Evolutionary conservation across 1,139 yeast genomes (phyloP), one percentile per base, ranked within the genome.

Genomic region (Geotrichum bryndzae): DNA sequence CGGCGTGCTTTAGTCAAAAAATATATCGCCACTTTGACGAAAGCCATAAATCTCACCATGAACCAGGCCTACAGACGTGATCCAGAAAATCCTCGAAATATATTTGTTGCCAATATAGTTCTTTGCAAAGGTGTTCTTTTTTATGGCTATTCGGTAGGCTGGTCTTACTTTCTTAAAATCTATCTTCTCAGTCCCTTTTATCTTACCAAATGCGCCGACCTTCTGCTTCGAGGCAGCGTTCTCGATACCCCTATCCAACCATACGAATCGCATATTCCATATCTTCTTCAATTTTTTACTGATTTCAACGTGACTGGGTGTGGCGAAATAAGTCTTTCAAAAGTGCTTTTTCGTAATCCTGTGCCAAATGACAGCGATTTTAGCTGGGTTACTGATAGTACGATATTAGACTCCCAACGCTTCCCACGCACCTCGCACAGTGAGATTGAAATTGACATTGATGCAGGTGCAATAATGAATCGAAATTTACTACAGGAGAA

Each of bases 261-360:
- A 0, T 89, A 79, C 70, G 99, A 94, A 69, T 80, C 92, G 0
- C 98, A 94, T 70, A 79, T 94, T 13, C 95, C 97, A 0, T 86
- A 79, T 68, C 72, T 83, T 0, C 73, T 90, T 23, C 97, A 94
- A 70, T 90, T 94, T 70, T 74, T 90, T 51, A 79, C 90, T 0
- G 99, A 95, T 70, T 90, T 81, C 73, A 92, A 92, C 69, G 74
- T 92, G 50, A 90, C 82, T 72, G 96, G 97, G 0, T 90, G 97
- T 73, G 86, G 87, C 5, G 88, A 95, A 91, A 65, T 94, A 48
- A 25, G 41, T 5, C 35, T 56, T 2, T 38, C 53, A 18, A 11
- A 35, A 1, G 54, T 65, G 0, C 61, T 53, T 31, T 66, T 66
- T 48, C 60, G 73, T 25, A 53, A 51, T 1, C 64, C 68, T 13